Evolutionary conservation across 83 land plant genomes (phyloP).

Genomic region (Diphasiastrum complanatum): DNA sequence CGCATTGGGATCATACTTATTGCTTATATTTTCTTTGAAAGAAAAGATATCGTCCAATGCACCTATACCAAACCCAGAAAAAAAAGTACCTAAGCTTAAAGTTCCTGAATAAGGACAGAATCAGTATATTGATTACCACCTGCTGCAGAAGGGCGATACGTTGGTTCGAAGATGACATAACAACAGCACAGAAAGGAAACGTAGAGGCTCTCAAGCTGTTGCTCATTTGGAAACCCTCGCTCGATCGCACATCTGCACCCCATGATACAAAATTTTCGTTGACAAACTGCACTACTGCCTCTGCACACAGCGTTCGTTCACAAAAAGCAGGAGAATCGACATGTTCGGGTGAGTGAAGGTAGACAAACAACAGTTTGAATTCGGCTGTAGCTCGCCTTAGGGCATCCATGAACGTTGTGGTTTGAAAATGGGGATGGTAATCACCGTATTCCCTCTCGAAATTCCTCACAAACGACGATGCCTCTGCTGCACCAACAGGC

Average conservation of each 20-base stretch:
- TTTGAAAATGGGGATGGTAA: constrained; percentile 50
- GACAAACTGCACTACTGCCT: constrained; percentile 51
- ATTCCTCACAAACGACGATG: constrained; percentile 44
- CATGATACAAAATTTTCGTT: constrained; percentile 89
- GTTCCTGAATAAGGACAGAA: background rate
- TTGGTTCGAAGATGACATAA: constrained; percentile 77
- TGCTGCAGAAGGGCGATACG: constrained; percentile 83
- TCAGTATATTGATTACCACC: constrained; percentile 40
- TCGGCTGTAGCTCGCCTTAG: constrained; percentile 55
- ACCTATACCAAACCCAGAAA: background rate
- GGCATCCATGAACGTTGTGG: constrained; percentile 79
- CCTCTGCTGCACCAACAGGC: constrained; percentile 67
- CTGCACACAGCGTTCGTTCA: constrained; percentile 55
- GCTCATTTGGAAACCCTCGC: constrained; percentile 95
- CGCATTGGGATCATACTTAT: too few relatives aligned
- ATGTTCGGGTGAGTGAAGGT: constrained; percentile 96
- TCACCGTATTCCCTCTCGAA: constrained; percentile 78
- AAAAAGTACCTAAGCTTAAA: background rate
- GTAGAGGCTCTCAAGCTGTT: constrained; percentile 93
- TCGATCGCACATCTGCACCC: constrained; percentile 85
- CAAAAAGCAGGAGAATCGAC: constrained; percentile 77
- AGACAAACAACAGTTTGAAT: constrained; percentile 87
- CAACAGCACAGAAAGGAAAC: constrained; percentile 92
- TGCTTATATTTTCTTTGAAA: too few relatives aligned
- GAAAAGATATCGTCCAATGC: too few relatives aligned